Conservation (phyloP, 2,329 filamentous ascomycete genomes). For the Colletotrichum gigasporum region DNA sequence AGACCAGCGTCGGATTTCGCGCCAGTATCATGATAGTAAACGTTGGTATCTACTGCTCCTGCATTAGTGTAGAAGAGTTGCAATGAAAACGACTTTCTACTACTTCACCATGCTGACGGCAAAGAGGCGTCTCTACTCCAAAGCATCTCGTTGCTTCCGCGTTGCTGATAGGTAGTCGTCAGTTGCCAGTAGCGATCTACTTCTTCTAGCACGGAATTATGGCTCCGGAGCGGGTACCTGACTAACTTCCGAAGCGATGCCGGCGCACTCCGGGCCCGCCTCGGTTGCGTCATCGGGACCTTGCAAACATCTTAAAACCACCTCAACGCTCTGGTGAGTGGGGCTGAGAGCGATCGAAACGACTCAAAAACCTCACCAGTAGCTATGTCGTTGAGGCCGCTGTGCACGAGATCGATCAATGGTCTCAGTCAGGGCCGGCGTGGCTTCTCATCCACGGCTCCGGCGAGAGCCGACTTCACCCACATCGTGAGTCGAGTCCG, state of each 20-base stretch:
- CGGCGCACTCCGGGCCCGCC: background rate
- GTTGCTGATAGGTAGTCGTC: too few relatives aligned
- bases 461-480: constrained; percentile 51
- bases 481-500: constrained; percentile 49
- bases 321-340: too few relatives aligned
- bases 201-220: background rate
- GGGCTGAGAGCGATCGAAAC: background rate
- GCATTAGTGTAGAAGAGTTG: too few relatives aligned
- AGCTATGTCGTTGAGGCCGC: constrained; percentile 9
- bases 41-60: too few relatives aligned
- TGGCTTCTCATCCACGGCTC: constrained; percentile 47
- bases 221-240: background rate
- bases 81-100: too few relatives aligned
- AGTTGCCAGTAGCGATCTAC: background rate
- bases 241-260: background rate
- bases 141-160: too few relatives aligned
- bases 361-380: background rate
- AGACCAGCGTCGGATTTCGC: too few relatives aligned
- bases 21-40: too few relatives aligned
- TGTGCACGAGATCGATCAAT: background rate
- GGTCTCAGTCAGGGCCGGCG: background rate
- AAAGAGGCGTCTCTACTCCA: too few relatives aligned
- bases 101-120: too few relatives aligned
- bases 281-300: constrained; percentile 21
- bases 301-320: constrained; percentile 2